A percentile compares a stretch with the other conserved stretches of the same genome.
Conservation (phyloP, 2,329 filamentous ascomycete species). For the Aspergillus vadensis region DNA sequence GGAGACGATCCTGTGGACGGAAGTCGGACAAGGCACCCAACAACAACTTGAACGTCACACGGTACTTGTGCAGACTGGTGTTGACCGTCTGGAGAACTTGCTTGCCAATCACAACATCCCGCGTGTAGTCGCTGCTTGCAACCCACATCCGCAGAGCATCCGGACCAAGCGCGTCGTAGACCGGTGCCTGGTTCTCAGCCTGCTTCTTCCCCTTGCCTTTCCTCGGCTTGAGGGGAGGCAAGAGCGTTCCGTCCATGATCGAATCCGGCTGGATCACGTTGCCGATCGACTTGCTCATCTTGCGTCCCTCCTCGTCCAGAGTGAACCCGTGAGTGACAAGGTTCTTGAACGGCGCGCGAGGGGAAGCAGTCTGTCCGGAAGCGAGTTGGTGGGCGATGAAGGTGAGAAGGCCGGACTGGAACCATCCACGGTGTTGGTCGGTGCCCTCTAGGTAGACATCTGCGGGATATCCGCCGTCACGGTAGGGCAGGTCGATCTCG, state of each 20-base stretch:
- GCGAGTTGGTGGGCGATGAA: slow-evolving; percentile 64
- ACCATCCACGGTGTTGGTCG: slow-evolving; percentile 97
- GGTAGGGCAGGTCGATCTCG: slow-evolving; percentile 43
- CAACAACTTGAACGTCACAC: slow-evolving; percentile 87
- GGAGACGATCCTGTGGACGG: slow-evolving; percentile 43
- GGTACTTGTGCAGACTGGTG: slow-evolving; percentile 77
- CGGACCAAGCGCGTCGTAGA: slow-evolving; percentile 74
- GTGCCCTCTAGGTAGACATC: slow-evolving; percentile 93
- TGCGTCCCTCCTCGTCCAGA: slow-evolving; percentile 83
- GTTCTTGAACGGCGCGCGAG: slow-evolving; percentile 74
- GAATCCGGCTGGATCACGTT: slow-evolving; percentile 80
- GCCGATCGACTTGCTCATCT: slow-evolving; percentile 97
- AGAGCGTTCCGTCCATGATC: slow-evolving; percentile 80
- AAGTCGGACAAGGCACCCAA: slow-evolving; percentile 70
- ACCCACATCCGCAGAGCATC: slow-evolving; percentile 90
- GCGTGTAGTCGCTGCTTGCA: slow-evolving; percentile 87
- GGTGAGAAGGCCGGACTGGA: slow-evolving; percentile 92
- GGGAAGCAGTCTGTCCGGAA: slow-evolving; percentile 31
- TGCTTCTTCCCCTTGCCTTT: slow-evolving; percentile 55
- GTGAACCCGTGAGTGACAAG: slow-evolving; percentile 97
- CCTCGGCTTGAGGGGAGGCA: slow-evolving; percentile 68
- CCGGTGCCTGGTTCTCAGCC: slow-evolving; percentile 36
- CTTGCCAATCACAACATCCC: slow-evolving; percentile 79
- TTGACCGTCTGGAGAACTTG: slow-evolving; percentile 76
- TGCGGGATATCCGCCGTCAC: slow-evolving; percentile 49